Base-by-base conservation (phyloP, 2,329 filamentous ascomycete species). In the Onygena corvina region DNA sequence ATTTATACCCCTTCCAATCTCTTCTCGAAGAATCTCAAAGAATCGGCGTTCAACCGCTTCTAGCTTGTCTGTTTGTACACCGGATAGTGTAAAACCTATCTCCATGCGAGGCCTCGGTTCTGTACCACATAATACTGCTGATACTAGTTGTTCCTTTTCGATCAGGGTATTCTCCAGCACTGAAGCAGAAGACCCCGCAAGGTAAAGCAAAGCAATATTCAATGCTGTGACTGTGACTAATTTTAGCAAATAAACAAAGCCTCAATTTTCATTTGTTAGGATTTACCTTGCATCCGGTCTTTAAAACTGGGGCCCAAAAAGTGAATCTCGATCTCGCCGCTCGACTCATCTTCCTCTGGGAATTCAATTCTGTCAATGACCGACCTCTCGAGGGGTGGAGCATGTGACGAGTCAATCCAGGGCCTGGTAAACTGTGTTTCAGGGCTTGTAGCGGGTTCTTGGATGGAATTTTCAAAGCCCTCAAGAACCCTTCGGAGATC, bases 341-440 rank as follows among this genome's bases (percentile, higher is more conserved):
- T 85, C 0, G 87, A 90, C 63, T 98, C 92, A 57, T 98, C 92
- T 59, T 95, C 90, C 63, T 98, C 92, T 0, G 92, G 92, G 59
- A 98, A 98, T 54, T 94, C 83, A 23, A 94, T 83, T 0, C 76
- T 86, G 56, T 90, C 79, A 9, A 94, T 67, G 8, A 81, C 73
- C 0, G 86, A 87, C 62, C 85, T 75, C 25, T 77, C 76, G 23
- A 98, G 71, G 0, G 79, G 67, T 1, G 86, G 83, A 0, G 87
- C 82, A 55, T 85, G 84, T 48, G 80, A 76, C 2, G 90, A 95
- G 50, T 95, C 88, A 20, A 92, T 79, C 88, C 92, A 98, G 1
- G 92, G 92, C 46, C 89, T 71, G 56, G 81, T 82, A 70, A 95
- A 96, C 0, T 85, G 80, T 2, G 80, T 75, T 53, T 84, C 77